Evolutionary conservation across 257 asterid genomes (phyloP).

Genomic region (Misopates orontium): DNA sequence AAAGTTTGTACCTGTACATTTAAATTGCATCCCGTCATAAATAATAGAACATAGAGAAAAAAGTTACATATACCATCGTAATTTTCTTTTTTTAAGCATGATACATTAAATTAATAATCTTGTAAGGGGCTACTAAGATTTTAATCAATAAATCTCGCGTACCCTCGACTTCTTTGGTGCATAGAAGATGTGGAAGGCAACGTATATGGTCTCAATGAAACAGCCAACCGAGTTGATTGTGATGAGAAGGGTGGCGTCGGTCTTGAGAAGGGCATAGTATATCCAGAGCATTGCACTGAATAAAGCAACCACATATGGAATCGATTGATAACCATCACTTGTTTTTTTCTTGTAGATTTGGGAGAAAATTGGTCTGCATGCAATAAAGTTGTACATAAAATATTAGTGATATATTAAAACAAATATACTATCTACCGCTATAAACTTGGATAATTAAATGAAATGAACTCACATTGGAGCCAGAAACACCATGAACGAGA

Average conservation of each 20-base stretch:
- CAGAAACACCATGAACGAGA: conserved; percentile 50
- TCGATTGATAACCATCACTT: conserved; percentile 64
- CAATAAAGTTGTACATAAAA: not conserved
- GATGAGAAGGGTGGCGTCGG: conserved; percentile 47
- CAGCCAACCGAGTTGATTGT: conserved; percentile 73
- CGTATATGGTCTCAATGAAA: conserved; percentile 62
- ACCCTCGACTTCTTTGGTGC: conserved; percentile 62
- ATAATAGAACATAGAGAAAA: not conserved
- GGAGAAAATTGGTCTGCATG: conserved; percentile 59
- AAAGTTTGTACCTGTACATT: conserved; percentile 42
- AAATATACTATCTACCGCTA: not conserved
- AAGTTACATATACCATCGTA: not conserved
- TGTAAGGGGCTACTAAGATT: not conserved
- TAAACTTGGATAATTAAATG: not conserved
- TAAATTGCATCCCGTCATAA: not conserved
- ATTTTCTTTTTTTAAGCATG: too few species aligned
- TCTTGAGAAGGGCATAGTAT: conserved; percentile 68
- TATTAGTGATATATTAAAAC: not conserved
- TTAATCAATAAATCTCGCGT: not conserved
- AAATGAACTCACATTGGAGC: conserved; percentile 45
- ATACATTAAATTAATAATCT: too few species aligned
- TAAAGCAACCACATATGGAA: conserved; percentile 67
- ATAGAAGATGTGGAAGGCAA: conserved; percentile 44
- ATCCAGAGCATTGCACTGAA: conserved; percentile 78
- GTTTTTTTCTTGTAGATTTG: conserved; percentile 64